These are phyloP conservation scores for Linum usitatissimum DNA, from an alignment of 345 rosid species.

Conservation along the genomic window DNA sequence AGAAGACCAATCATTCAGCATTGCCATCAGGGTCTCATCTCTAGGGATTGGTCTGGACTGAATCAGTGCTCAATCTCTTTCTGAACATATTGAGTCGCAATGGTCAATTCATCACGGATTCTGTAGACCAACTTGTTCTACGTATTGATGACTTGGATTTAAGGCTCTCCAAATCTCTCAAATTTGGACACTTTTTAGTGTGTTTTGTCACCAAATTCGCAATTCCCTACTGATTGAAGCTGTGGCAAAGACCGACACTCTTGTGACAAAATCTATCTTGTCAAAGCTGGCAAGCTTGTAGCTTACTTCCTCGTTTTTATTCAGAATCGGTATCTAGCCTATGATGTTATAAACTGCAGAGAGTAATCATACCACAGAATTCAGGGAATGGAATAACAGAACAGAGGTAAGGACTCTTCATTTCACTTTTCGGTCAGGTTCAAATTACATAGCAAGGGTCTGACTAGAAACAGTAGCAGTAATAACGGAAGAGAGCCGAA, in stretches of 20 bases:
- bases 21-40: conserved; percentile 41
- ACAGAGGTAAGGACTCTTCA: background rate
- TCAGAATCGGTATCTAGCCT: background rate
- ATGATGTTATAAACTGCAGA: background rate
- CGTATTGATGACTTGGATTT: conserved; percentile 25
- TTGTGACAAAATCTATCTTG: conserved; percentile 51
- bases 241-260: conserved; percentile 47
- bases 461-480: background rate
- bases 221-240: conserved; percentile 41
- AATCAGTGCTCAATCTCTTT: conserved; percentile 44
- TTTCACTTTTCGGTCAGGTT: background rate
- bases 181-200: conserved; percentile 61
- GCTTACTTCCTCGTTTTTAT: conserved; percentile 8
- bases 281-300: conserved; percentile 49
- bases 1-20: conserved; percentile 40
- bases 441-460: background rate
- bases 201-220: conserved; percentile 45
- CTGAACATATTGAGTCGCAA: conserved; percentile 47
- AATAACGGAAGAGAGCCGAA: conserved; percentile 31
- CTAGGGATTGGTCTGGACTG: conserved; percentile 56
- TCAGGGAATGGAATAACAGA: background rate
- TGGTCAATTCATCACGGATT: conserved; percentile 47
- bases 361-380: too few relatives aligned
- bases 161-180: conserved; percentile 44
- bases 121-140: conserved; percentile 42